A percentile compares a stretch with the other conserved stretches of the same genome.
These are phyloP conservation scores for Leccinellum luteum DNA, from an alignment of 768 basidiomycete genomes.

Conservation along the genomic window DNA sequence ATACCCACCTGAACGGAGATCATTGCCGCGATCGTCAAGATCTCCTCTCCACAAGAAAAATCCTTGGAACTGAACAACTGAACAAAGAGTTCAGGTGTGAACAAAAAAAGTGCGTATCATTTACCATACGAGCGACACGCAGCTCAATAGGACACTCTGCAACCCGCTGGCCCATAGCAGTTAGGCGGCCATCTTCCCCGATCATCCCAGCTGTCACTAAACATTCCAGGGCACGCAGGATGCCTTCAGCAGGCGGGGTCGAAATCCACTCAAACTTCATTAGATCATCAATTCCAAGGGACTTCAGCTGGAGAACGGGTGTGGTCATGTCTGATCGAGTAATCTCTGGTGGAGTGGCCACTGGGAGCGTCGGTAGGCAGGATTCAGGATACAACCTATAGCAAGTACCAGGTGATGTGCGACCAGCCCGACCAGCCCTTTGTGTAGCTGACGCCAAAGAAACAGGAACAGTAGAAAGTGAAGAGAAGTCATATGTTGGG, in stretches of 20 bases:
- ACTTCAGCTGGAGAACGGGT: slow-evolving; percentile 91
- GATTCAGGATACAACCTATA: slow-evolving; percentile 84
- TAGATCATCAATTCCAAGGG: slow-evolving; percentile 90
- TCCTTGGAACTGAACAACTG: slow-evolving; percentile 87
- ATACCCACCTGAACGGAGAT: slow-evolving; percentile 76
- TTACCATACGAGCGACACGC: slow-evolving; percentile 90
- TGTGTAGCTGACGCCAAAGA: slow-evolving; percentile 91
- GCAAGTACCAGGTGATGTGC: slow-evolving; percentile 89
- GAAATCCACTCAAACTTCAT: slow-evolving; percentile 97
- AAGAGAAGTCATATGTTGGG: slow-evolving; percentile 79
- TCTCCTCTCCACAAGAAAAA: slow-evolving; percentile 90
- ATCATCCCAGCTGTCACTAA: slow-evolving; percentile 81
- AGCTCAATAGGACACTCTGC: slow-evolving; percentile 95
- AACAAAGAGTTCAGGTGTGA: slow-evolving; percentile 1
- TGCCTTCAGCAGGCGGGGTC: slow-evolving; percentile 80
- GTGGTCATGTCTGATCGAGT: slow-evolving; percentile 88
- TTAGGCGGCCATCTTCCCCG: slow-evolving; percentile 75
- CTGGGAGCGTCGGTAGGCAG: slow-evolving; percentile 56
- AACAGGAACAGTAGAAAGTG: slow-evolving; percentile 77
- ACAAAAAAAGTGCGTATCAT: slow-evolving; percentile 10
- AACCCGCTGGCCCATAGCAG: slow-evolving; percentile 76
- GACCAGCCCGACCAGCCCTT: slow-evolving; percentile 91
- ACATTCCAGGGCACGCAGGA: slow-evolving; percentile 83
- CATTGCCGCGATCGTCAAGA: slow-evolving; percentile 95
- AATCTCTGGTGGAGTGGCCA: slow-evolving; percentile 84